These are phyloP conservation scores for Senna siamea DNA, from an alignment of 306 rosid genomes.

Conservation along the genomic window DNA sequence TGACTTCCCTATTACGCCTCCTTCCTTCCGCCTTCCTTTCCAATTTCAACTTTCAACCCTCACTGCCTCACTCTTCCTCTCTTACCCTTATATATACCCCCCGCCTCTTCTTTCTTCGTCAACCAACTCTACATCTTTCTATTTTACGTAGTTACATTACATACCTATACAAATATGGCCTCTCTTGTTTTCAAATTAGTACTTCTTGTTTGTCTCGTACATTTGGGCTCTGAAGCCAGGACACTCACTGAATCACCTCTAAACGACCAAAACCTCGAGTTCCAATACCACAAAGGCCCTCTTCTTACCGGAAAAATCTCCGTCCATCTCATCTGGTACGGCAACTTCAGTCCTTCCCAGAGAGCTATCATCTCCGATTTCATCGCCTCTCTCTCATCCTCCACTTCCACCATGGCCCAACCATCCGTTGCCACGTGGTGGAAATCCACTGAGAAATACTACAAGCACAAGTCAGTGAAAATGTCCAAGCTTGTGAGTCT, in stretches of 20 bases:
- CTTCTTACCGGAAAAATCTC: slow-evolving; percentile 60
- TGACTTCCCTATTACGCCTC: neutral
- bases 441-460: slow-evolving; percentile 51
- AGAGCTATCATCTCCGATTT: slow-evolving; percentile 65
- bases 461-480: slow-evolving; percentile 34
- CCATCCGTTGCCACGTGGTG: slow-evolving; percentile 68
- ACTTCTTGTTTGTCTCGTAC: slow-evolving; percentile 40
- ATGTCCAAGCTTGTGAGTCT: slow-evolving; percentile 19
- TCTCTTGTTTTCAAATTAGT: slow-evolving; percentile 16
- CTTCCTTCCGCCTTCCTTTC: neutral
- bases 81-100: slow-evolving; percentile 32
- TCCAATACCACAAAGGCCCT: slow-evolving; percentile 81
- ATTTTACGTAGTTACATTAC: no score
- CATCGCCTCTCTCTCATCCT: slow-evolving; percentile 57
- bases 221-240: slow-evolving; percentile 51
- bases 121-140: neutral
- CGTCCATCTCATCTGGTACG: slow-evolving; percentile 78
- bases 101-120: neutral
- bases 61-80: no score
- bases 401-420: slow-evolving; percentile 45
- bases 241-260: slow-evolving; percentile 35
- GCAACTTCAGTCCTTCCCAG: slow-evolving; percentile 68
- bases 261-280: slow-evolving; percentile 43
- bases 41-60: neutral
- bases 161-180: no score